Percentiles rank a stretch among this genome's conserved stretches.
These are phyloP conservation scores for Aspergillus texensis DNA, from an alignment of 2,329 filamentous ascomycete species.

Conservation along the genomic window DNA sequence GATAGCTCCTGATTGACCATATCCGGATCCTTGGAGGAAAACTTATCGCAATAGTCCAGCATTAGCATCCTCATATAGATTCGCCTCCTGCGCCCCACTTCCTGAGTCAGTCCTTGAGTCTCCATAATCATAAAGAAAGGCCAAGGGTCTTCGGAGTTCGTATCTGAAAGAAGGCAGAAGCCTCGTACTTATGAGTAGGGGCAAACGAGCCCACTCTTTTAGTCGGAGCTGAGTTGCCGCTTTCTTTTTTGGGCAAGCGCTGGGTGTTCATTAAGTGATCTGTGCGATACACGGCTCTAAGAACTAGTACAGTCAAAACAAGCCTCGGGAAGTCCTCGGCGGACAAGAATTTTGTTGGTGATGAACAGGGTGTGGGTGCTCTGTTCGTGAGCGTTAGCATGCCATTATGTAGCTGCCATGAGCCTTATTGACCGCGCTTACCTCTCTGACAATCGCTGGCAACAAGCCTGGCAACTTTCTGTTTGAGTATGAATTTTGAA, in stretches of 20 bases:
- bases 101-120: not conserved
- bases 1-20: not conserved
- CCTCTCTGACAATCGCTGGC: not conserved
- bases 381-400: not conserved
- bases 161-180: not conserved
- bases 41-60: conserved; percentile 3
- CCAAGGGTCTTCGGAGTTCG: not conserved
- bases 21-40: not conserved
- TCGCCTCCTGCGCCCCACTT: not conserved
- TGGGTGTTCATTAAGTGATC: not conserved
- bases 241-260: not conserved
- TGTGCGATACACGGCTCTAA: not conserved
- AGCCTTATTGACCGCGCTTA: not conserved
- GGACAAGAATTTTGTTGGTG: not conserved
- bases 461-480: not conserved
- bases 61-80: conserved; percentile 3
- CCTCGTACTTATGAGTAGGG: not conserved
- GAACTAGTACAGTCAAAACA: not conserved
- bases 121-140: conserved; percentile 2
- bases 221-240: not conserved
- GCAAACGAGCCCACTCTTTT: not conserved
- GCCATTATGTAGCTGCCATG: not conserved
- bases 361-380: not conserved
- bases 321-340: not conserved
- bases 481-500: not conserved